Evolutionary conservation across 2,329 filamentous ascomycete species (phyloP), one percentile per base, ranked within the genome.

Genomic region (Periglandula ipomoeae): DNA sequence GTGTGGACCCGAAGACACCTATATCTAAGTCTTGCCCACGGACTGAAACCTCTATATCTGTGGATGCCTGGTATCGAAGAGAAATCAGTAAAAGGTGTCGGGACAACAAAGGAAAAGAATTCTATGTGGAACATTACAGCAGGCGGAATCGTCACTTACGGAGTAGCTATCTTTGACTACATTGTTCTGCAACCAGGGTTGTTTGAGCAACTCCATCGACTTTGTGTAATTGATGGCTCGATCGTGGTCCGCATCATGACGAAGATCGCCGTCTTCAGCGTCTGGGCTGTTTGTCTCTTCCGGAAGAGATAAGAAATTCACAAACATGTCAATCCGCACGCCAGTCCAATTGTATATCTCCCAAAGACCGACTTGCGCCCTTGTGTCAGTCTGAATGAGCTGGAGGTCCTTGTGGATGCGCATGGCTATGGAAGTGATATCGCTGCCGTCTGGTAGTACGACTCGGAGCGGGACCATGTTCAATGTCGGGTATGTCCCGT

Each of bases 281-380:
- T 15, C 1, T 20, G 19, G 9, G 11, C 24, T 35, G 9, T 7
- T 37, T 20, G 11, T 13, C 26, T 22, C 37, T 7, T 53, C 50
- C 0, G 76, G 76, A 5, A 81, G 63, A 46, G 73, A 80, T 17
- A 95, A 65, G 55, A 95, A 93, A 62, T 96, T 96, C 57, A 95
- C 81, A 66, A 87, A 91, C 0, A 77, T 81, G 56, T 86, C 77
- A 1, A 95, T 64, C 47, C 65, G 70, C 2, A 89, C 66, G 0
- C 84, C 85, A 0, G 87, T 91, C 89, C 89, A 95, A 15, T 73
- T 64, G 19, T 72, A 65, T 34, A 95, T 82, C 61, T 95, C 83
- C 68, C 78, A 79, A 1, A 95, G 67, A 1, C 80, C 80, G 0
- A 80, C 81, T 1, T 74, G 58, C 81, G 80, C 42, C 71, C 74